Evolutionary conservation across 306 rosid genomes (phyloP), one percentile per base, ranked within the genome.

Genomic region (Sphenostylis stenocarpa): DNA sequence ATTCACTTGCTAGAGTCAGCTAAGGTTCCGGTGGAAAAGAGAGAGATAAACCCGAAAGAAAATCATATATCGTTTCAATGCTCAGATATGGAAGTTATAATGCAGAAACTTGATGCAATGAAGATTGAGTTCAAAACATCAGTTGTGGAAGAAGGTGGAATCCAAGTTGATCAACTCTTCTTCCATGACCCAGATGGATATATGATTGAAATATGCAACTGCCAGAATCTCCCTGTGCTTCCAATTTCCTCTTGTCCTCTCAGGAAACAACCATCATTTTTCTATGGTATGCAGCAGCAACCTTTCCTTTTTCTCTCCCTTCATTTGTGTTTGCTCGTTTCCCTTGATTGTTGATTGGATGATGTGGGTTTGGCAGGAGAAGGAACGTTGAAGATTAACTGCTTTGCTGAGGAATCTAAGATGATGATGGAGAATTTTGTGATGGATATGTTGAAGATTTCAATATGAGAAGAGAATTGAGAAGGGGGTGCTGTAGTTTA

Each of bases 171-270:
- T 64, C 96, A 91, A 76, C 86, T 91, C 0, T 91, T 91, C 82
- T 91, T 91, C 72, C 96, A 91, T 53, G 96, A 91, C 62, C 91
- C 93, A 7, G 93, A 91, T 72, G 90, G 96, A 0, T 89, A 87
- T 73, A 87, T 88, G 96, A 75, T 91, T 0, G 96, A 91, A 72
- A 91, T 91, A 23, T 91, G 96, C 83, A 91, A 91, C 26, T 89
- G 96, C 57, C 84, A 91, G 9, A 91, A 87, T 63, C 84, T 91
- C 19, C 96, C 96, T 21, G 82, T 87, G 57, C 87, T 91, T 80
- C 96, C 94, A 24, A 65, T 89, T 21, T 79, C 91, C 1, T 77
- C 91, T 0, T 85, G 89, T 76, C 89, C 87, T 66, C 82, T 83
- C 47, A 79, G 81, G 60, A 70, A 70, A 60, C 80, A 24, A 31